phyloP scores from a whole-genome alignment of 495 filamentous ascomycete species.

The Diplogelasinospora grovesii region DNA sequence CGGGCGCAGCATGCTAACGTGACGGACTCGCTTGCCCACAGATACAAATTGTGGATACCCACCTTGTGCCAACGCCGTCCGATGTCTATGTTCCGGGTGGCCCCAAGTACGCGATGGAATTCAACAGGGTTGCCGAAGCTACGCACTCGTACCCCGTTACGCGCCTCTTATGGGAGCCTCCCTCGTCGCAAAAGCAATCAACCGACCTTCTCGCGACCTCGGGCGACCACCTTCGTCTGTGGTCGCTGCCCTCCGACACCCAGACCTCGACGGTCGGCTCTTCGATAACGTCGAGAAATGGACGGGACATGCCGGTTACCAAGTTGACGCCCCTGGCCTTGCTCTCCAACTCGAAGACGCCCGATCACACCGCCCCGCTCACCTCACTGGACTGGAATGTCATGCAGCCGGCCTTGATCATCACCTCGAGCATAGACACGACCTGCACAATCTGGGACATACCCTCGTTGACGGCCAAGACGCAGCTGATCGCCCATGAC shows the following conservation, averaged over 20 bases:
- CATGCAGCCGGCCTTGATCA: conserved; percentile 90
- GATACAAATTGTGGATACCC: conserved; percentile 97
- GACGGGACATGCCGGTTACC: conserved; percentile 58
- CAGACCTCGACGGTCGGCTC: conserved; percentile 49
- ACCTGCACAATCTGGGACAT: conserved; percentile 99
- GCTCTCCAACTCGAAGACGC: conserved; percentile 95
- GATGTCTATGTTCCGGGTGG: conserved; percentile 67
- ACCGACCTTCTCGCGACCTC: conserved; percentile 96
- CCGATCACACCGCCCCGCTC: conserved; percentile 93
- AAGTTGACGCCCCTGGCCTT: conserved; percentile 93
- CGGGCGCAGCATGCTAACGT: background rate
- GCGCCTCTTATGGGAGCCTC: conserved; percentile 92
- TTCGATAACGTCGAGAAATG: conserved; percentile 64
- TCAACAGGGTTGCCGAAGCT: conserved; percentile 91
- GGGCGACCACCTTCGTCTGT: conserved; percentile 90
- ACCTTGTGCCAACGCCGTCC: conserved; percentile 62
- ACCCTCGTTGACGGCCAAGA: conserved; percentile 94
- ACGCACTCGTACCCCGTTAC: conserved; percentile 98
- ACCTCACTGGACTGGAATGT: conserved; percentile 98
- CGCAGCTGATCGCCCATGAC: conserved; percentile 96
- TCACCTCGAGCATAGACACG: conserved; percentile 97
- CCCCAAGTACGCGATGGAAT: conserved; percentile 72
- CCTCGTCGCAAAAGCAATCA: conserved; percentile 91
- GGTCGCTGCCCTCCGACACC: conserved; percentile 69
- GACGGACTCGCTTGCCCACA: conserved; percentile 30